These are phyloP conservation scores for Protea cynaroides DNA, from an alignment of 164 flowering plant genomes.

Conservation along the genomic window DNA sequence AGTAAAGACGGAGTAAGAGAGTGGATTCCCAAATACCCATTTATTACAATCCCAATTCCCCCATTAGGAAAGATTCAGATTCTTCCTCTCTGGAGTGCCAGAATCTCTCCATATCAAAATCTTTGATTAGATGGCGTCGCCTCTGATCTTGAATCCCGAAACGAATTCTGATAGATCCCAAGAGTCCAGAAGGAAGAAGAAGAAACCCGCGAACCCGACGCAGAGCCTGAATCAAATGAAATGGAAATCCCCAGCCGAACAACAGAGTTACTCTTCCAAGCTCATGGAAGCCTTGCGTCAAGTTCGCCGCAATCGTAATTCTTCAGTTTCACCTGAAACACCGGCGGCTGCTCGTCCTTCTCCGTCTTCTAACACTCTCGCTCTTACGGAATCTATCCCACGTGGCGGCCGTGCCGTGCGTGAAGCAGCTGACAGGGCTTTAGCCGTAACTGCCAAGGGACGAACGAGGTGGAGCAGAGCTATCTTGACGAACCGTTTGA, in stretches of 20 bases:
- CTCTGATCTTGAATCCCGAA: constrained; percentile 12
- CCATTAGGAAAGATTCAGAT: too few relatives aligned
- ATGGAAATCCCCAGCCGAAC: constrained; percentile 39
- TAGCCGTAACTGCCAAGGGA: constrained; percentile 63
- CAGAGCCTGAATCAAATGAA: constrained; percentile 6
- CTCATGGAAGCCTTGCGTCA: constrained; percentile 51
- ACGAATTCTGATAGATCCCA: constrained; percentile 5
- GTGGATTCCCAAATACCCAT: too few relatives aligned
- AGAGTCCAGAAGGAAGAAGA: constrained; percentile 17
- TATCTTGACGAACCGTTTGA: constrained; percentile 11
- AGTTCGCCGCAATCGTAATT: constrained; percentile 19
- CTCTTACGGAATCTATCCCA: constrained; percentile 6
- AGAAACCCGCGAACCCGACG: constrained; percentile 3
- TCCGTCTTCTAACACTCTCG: constrained; percentile 8
- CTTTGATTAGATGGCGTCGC: constrained; percentile 8
- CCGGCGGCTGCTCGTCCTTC: too few relatives aligned
- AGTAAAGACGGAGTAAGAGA: too few relatives aligned
- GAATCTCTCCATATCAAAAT: too few relatives aligned
- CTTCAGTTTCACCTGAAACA: too few relatives aligned
- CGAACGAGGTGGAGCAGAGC: constrained; percentile 76
- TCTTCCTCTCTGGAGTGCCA: too few relatives aligned
- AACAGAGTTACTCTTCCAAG: constrained; percentile 56
- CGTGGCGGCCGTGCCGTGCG: constrained; percentile 42
- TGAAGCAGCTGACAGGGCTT: constrained; percentile 56
- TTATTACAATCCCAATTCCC: too few relatives aligned